Evolutionary conservation across 768 basidiomycete species (phyloP).

Genomic region (Boletus barrowsii): DNA sequence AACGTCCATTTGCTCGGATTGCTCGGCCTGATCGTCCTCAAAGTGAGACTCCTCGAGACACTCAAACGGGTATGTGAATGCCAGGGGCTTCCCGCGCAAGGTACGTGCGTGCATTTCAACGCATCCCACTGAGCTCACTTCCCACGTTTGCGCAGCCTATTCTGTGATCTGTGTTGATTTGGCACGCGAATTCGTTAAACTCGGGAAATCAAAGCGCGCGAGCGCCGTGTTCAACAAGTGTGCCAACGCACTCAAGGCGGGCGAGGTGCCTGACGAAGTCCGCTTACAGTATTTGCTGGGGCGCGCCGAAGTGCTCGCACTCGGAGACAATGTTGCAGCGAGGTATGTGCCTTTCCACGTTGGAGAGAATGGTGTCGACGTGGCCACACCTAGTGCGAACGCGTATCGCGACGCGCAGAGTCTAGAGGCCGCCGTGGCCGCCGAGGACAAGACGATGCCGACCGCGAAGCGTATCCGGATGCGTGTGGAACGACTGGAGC

Average conservation of each 20-base stretch:
- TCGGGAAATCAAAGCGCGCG: slow-evolving; percentile 52
- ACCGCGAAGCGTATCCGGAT: slow-evolving; percentile 56
- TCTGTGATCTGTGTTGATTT: slow-evolving; percentile 64
- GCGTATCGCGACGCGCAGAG: slow-evolving; percentile 61
- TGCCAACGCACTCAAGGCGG: slow-evolving; percentile 43
- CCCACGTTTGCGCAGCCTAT: slow-evolving; percentile 43
- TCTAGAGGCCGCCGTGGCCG: slow-evolving; percentile 40
- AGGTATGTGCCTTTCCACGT: slow-evolving; percentile 42
- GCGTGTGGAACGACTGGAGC: slow-evolving; percentile 59
- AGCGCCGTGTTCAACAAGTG: slow-evolving; percentile 57
- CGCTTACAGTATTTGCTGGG: slow-evolving; percentile 56
- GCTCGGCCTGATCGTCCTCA: slow-evolving; percentile 61
- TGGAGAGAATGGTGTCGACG: not conserved
- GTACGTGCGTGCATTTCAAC: not conserved
- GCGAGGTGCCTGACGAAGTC: slow-evolving; percentile 48
- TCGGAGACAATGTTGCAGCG: slow-evolving; percentile 53
- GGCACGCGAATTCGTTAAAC: slow-evolving; percentile 72
- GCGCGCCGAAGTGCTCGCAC: slow-evolving; percentile 63
- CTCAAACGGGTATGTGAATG: slow-evolving; percentile 59
- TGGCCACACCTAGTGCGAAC: slow-evolving; percentile 35
- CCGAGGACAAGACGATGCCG: slow-evolving; percentile 46
- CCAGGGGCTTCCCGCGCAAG: slow-evolving; percentile 41
- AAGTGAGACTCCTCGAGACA: slow-evolving; percentile 65
- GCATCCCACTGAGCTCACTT: not conserved
- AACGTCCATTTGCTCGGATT: slow-evolving; percentile 63